Conservation (phyloP, 345 rosid genomes). For the Eutrema yunnanense region DNA sequence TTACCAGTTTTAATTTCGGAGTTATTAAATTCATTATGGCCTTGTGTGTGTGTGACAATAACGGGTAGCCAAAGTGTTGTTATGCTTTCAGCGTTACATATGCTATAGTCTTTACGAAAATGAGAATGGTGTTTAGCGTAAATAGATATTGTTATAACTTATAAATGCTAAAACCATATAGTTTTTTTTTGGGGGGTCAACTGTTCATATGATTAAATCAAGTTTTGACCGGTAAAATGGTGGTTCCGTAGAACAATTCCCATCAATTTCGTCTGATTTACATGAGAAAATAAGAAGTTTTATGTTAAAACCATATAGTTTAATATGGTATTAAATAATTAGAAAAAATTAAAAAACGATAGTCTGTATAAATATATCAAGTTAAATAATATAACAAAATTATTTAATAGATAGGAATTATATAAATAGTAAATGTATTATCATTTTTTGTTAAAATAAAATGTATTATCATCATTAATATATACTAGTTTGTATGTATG, state of each 20-base stretch:
- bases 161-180: not conserved
- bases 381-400: not conserved
- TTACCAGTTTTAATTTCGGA: not conserved
- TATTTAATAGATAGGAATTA: not conserved
- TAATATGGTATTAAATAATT: not conserved
- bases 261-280: too few relatives aligned
- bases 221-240: too few relatives aligned
- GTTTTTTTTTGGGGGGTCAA: too few relatives aligned
- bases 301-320: not conserved
- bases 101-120: not conserved
- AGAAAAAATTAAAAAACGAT: not conserved
- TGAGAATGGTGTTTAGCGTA: not conserved
- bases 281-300: too few relatives aligned
- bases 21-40: not conserved
- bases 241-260: too few relatives aligned
- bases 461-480: not conserved
- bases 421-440: too few relatives aligned
- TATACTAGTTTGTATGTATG: not conserved
- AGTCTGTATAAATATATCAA: not conserved
- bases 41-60: not conserved
- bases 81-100: slow-evolving; percentile 14
- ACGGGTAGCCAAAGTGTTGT: slow-evolving; percentile 6
- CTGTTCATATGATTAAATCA: too few relatives aligned
- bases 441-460: too few relatives aligned
- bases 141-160: not conserved